Percentiles rank a stretch among this genome's conserved stretches.
These are phyloP conservation scores for Alternaria arborescens DNA, from an alignment of 2,329 filamentous ascomycete genomes.

Conservation along the genomic window DNA sequence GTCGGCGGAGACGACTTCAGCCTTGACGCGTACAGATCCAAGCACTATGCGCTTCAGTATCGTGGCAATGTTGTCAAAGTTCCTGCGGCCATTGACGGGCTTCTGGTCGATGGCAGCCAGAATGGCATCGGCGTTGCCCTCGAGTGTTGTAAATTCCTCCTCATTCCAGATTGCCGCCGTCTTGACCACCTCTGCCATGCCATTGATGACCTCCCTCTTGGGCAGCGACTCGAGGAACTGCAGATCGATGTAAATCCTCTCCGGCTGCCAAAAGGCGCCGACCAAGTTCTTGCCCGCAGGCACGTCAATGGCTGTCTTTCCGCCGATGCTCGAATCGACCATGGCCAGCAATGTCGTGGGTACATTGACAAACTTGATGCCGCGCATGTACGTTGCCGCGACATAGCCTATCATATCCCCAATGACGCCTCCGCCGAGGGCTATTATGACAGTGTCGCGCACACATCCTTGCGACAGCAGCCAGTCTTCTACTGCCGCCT, in stretches of 20 bases:
- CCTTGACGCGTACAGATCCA: conserved; percentile 92
- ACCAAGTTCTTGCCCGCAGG: conserved; percentile 96
- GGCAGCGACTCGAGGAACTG: conserved; percentile 90
- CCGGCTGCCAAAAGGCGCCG: conserved; percentile 95
- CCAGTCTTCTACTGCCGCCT: conserved; percentile 97
- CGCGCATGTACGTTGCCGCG: conserved; percentile 97
- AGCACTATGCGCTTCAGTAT: conserved; percentile 72
- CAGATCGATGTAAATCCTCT: conserved; percentile 92
- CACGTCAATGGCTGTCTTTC: conserved; percentile 97
- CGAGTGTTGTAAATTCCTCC: conserved; percentile 82
- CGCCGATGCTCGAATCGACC: conserved; percentile 98
- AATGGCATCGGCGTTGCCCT: conserved; percentile 80
- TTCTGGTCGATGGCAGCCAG: conserved; percentile 74
- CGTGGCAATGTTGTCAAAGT: conserved; percentile 72
- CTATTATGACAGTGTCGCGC: conserved; percentile 92
- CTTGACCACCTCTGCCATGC: conserved; percentile 98
- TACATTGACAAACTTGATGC: conserved; percentile 94
- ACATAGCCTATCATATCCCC: conserved; percentile 98
- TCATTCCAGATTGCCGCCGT: conserved; percentile 97
- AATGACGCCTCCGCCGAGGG: conserved; percentile 94
- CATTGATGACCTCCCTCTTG: conserved; percentile 93
- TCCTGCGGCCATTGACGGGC: conserved; percentile 62
- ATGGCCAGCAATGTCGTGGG: conserved; percentile 94
- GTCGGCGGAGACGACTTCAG: conserved; percentile 90
- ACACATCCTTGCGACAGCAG: conserved; percentile 92